A percentile compares a stretch with the other conserved stretches of the same genome.
These are phyloP conservation scores for Capsella rubella DNA, from an alignment of 441 rosid species.

Conservation along the genomic window DNA sequence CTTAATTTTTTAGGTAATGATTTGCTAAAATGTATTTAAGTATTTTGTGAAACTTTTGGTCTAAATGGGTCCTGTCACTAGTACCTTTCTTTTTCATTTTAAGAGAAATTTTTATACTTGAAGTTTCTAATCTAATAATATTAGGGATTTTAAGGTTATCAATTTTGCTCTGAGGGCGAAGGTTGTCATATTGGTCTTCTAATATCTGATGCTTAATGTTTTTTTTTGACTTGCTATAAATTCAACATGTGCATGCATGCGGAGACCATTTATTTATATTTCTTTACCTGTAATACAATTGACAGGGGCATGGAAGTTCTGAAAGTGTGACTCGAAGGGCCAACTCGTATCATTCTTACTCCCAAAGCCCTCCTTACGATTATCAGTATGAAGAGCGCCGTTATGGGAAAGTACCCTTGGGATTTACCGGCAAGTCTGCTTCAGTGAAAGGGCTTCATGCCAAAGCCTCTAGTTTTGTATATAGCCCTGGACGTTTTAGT, in stretches of 20 bases:
- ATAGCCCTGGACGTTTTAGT: conserved; percentile 78
- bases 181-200: conserved; percentile 1
- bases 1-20: background rate
- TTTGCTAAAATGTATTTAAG: conserved; percentile 10
- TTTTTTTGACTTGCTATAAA: conserved; percentile 25
- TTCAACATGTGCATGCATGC: conserved; percentile 35
- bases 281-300: conserved; percentile 41
- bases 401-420: conserved; percentile 74
- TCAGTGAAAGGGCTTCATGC: conserved; percentile 75
- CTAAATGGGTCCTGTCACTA: background rate
- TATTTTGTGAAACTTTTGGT: background rate
- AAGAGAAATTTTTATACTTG: background rate
- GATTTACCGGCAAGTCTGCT: conserved; percentile 85
- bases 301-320: conserved; percentile 66
- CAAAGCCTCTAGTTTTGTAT: conserved; percentile 72
- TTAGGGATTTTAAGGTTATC: background rate
- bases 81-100: background rate
- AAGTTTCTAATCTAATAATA: background rate
- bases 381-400: conserved; percentile 92
- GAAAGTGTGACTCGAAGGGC: conserved; percentile 83
- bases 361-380: conserved; percentile 99
- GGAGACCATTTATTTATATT: conserved; percentile 19
- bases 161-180: background rate
- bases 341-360: conserved; percentile 96
- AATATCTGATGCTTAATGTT: conserved; percentile 22